Evolutionary conservation across 805 yeast genomes (phyloP), one percentile per base, ranked within the genome.

Genomic region (Peterozyma toletana): DNA sequence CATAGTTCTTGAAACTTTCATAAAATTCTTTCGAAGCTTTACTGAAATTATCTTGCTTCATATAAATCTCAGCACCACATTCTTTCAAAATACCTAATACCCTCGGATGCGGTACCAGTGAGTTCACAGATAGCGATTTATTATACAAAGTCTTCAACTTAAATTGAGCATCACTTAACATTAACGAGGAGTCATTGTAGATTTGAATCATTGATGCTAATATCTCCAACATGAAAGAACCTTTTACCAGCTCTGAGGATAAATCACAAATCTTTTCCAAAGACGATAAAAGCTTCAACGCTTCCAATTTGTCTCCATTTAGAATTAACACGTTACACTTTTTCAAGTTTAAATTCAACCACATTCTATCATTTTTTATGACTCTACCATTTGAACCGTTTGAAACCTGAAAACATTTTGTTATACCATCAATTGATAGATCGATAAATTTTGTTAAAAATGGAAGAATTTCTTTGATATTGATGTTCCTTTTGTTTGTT

Each of bases 61-160:
- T 78, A 40, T 75, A 72, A 49, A 86, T 70, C 42, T 78, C 73
- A 2, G 89, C 95, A 0, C 88, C 86, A 50, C 87, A 80, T 57
- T 86, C 91, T 48, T 78, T 72, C 21, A 86, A 73, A n/a, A 82
- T 74, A 1, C 91, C 96, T 59, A 80, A 67, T 27, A 83, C 78
- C 39, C 73, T 67, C 1, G 95, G 89, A 54, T 87, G 95, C 1
- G 89, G 84, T 2, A 84, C 80, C 2, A 86, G 84, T 0, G 80
- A 67, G 7, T 75, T 71, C 16, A 80, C 64, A 5, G 59, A 50
- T n/a, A 64, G 50, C 0, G 82, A 67, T 47, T 75, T 64, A 27
- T 66, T 60, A 50, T 83, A 77, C 16, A 80, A 63, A 40, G 69
- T 64, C 42, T 68, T 67, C 37, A 83, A 62, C 44, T 64, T 60